Evolutionary conservation across 768 basidiomycete genomes (phyloP).

Genomic region (Termitomyces sp.): DNA sequence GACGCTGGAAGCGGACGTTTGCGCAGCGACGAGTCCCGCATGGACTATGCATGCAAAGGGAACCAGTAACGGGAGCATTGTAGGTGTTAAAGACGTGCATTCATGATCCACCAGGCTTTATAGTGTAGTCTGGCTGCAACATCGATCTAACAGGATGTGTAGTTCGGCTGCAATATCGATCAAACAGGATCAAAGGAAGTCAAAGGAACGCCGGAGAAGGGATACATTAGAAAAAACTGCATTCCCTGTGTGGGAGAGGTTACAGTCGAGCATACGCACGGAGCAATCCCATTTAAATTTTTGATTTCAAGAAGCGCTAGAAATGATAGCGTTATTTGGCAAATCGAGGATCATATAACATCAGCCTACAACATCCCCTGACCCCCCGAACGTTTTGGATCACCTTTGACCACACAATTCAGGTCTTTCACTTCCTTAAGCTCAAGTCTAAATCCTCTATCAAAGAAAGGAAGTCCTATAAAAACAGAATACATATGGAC

Average conservation of each 20-base stretch:
- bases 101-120: background rate
- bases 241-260: too few relatives aligned
- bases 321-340: background rate
- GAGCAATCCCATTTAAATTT: too few relatives aligned
- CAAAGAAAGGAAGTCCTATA: background rate
- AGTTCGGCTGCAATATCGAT: too few relatives aligned
- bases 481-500: background rate
- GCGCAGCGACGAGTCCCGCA: constrained; percentile 15
- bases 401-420: too few relatives aligned
- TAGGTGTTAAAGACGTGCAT: background rate
- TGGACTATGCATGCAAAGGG: constrained; percentile 14
- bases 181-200: too few relatives aligned
- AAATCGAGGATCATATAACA: background rate
- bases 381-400: too few relatives aligned
- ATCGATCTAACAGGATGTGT: background rate
- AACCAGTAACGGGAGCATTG: constrained; percentile 22
- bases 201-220: too few relatives aligned
- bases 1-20: constrained; percentile 20
- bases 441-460: background rate
- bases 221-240: too few relatives aligned
- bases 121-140: too few relatives aligned
- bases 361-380: background rate
- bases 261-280: too few relatives aligned
- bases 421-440: background rate
- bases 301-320: too few relatives aligned